phyloP scores from a whole-genome alignment of 2,329 filamentous ascomycete species.

The Ophiosphaerella korrae region DNA sequence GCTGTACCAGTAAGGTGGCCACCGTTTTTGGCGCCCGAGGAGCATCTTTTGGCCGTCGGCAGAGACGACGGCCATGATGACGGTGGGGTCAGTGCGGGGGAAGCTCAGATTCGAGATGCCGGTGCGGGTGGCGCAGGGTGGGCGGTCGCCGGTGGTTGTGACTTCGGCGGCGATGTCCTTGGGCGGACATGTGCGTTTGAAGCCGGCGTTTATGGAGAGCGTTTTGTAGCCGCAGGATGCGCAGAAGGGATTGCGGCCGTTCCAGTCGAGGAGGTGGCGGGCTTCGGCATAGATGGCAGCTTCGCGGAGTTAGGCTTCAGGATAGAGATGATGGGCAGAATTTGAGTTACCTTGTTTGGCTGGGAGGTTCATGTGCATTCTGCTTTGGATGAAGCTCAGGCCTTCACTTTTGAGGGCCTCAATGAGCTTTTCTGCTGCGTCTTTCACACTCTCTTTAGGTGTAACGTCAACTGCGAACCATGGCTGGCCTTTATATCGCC shows the following conservation, averaged over 20 bases:
- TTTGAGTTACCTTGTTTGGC: constrained; percentile 62
- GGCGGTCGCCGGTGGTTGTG: constrained; percentile 57
- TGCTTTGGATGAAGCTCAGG: constrained; percentile 68
- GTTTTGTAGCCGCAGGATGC: constrained; percentile 85
- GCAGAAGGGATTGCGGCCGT: constrained; percentile 89
- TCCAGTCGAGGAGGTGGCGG: constrained; percentile 91
- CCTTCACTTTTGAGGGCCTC: constrained; percentile 65
- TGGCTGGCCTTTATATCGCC: constrained; percentile 75
- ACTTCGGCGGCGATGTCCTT: constrained; percentile 63
- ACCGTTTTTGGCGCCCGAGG: constrained; percentile 83
- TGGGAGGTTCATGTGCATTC: constrained; percentile 65
- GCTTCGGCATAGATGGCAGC: constrained; percentile 91
- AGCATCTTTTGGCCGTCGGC: constrained; percentile 77
- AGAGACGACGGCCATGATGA: constrained; percentile 92
- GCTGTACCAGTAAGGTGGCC: constrained; percentile 83
- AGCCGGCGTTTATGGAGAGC: constrained; percentile 76
- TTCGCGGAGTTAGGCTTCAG: constrained; percentile 43
- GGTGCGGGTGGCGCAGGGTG: constrained; percentile 78
- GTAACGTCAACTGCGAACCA: constrained; percentile 93
- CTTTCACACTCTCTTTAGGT: constrained; percentile 66
- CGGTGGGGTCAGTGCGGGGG: constrained; percentile 89
- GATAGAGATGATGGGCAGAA: neutral
- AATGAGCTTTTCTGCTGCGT: constrained; percentile 66
- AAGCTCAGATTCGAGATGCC: constrained; percentile 91
- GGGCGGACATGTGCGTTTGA: constrained; percentile 79